Conservation (phyloP, 2,329 filamentous ascomycete genomes). For the Epichloe gansuensis region DNA sequence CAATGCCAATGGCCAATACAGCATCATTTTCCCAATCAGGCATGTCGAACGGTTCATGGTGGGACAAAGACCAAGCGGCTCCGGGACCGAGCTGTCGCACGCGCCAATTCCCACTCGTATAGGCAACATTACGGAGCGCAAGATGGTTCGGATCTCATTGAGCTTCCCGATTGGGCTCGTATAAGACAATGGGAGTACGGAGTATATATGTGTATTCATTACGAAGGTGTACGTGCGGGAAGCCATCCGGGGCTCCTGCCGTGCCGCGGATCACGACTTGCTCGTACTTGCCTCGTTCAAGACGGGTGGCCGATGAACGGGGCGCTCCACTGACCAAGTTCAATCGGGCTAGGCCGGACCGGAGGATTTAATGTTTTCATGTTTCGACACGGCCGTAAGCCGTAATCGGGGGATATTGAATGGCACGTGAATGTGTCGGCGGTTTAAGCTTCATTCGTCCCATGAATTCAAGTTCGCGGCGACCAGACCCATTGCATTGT, state of each 20-base stretch:
- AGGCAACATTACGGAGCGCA: background rate
- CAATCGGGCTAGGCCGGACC: too few species aligned
- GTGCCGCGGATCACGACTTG: background rate
- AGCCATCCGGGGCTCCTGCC: background rate
- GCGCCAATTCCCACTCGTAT: background rate
- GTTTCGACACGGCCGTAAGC: too few species aligned
- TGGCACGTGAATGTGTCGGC: background rate
- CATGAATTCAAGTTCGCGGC: too few species aligned
- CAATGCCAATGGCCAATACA: background rate
- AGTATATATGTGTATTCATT: too few species aligned
- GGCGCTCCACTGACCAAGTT: too few species aligned
- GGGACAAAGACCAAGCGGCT: background rate
- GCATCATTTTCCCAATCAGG: background rate
- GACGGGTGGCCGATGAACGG: too few species aligned
- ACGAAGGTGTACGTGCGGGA: background rate
- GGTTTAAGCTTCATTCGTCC: background rate
- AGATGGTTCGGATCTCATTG: background rate
- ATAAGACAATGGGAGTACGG: background rate
- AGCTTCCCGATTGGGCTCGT: background rate
- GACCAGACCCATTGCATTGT: too few species aligned
- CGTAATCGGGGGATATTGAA: background rate
- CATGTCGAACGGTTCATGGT: background rate
- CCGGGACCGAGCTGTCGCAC: background rate
- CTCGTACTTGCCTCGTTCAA: background rate
- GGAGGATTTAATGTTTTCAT: too few species aligned